A percentile compares a stretch with the other conserved stretches of the same genome.
Evolutionary conservation across 2,329 filamentous ascomycete species (phyloP).

Genomic region (Colletotrichum graminicola): DNA sequence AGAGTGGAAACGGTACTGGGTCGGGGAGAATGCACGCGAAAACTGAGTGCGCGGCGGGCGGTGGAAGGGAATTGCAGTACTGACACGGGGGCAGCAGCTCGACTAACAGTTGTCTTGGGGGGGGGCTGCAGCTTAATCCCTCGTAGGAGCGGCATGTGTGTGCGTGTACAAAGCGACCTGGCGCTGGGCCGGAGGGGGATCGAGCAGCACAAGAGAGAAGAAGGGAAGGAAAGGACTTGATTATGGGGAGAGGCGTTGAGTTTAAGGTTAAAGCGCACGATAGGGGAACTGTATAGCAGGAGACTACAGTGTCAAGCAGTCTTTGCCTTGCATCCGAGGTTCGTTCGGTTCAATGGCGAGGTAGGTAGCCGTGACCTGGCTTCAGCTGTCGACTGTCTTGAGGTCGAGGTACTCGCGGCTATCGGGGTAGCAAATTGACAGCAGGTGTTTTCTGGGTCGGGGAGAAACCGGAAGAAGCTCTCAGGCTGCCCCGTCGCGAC

Average conservation of each 20-base stretch:
- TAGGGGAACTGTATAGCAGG: constrained; percentile 11
- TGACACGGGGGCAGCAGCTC: constrained; percentile 17
- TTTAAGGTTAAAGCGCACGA: constrained; percentile 28
- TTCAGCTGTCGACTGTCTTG: constrained; percentile 14
- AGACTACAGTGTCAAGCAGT: constrained; percentile 12
- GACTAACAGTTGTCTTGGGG: constrained; percentile 29
- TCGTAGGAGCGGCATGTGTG: constrained; percentile 37
- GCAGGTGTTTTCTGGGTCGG: constrained; percentile 1
- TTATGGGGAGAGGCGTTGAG: background rate
- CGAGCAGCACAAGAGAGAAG: constrained; percentile 6
- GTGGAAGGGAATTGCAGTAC: constrained; percentile 13
- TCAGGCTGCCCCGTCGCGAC: constrained; percentile 30
- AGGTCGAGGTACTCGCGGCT: constrained; percentile 31
- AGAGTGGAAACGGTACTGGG: constrained; percentile 38
- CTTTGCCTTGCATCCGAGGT: constrained; percentile 35
- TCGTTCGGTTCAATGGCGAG: constrained; percentile 37
- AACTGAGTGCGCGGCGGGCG: constrained; percentile 25
- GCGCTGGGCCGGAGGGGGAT: constrained; percentile 15
- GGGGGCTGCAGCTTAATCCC: constrained; percentile 38
- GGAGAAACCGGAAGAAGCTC: constrained; percentile 41
- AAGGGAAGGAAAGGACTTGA: constrained; percentile 7
- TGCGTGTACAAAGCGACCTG: constrained; percentile 31
- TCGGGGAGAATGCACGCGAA: constrained; percentile 36
- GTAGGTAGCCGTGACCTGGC: constrained; percentile 14
- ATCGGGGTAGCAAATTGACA: constrained; percentile 21